Percentiles rank a stretch among this genome's conserved stretches.
Evolutionary conservation across 1,139 yeast genomes (phyloP).

Genomic region (Yarrowia galli): DNA sequence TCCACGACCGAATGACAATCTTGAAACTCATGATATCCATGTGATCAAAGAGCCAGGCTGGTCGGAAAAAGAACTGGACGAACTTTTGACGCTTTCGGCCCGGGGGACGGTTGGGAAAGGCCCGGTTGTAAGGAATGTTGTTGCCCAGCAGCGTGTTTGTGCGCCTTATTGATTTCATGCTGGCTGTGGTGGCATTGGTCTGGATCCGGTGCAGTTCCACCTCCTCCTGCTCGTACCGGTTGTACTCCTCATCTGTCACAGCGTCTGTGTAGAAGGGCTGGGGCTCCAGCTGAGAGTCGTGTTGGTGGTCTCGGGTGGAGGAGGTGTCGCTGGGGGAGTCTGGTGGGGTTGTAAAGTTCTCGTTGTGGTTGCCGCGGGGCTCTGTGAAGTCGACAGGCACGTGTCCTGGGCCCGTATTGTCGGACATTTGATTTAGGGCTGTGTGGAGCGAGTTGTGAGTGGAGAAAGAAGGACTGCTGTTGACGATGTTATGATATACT

Average conservation of each 20-base stretch:
- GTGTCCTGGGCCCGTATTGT: not conserved
- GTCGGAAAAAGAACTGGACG: constrained; percentile 1
- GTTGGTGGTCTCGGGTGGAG: not conserved
- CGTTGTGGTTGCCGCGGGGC: not conserved
- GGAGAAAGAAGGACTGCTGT: not conserved
- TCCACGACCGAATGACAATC: constrained; percentile 27
- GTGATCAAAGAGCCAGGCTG: constrained; percentile 30
- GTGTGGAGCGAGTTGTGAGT: too few relatives aligned
- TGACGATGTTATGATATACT: not conserved
- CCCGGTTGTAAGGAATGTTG: constrained; percentile 28
- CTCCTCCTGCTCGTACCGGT: not conserved
- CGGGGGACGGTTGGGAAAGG: constrained; percentile 14
- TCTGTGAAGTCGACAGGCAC: not conserved
- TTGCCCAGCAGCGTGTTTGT: constrained; percentile 23
- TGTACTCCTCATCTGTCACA: not conserved
- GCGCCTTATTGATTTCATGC: constrained; percentile 1
- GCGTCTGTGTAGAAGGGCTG: constrained; percentile 7
- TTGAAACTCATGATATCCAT: not conserved
- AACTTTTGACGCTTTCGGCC: not conserved
- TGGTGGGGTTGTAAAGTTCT: not conserved
- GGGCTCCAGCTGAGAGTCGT: not conserved
- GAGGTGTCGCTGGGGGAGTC: constrained; percentile 6
- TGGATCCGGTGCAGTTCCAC: not conserved
- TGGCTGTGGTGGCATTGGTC: constrained; percentile 8
- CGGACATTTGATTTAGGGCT: constrained; percentile 5